Percentiles rank a stretch among this genome's conserved stretches.
Conservation (phyloP, 495 filamentous ascomycete genomes). For the Neurospora discreta region DNA sequence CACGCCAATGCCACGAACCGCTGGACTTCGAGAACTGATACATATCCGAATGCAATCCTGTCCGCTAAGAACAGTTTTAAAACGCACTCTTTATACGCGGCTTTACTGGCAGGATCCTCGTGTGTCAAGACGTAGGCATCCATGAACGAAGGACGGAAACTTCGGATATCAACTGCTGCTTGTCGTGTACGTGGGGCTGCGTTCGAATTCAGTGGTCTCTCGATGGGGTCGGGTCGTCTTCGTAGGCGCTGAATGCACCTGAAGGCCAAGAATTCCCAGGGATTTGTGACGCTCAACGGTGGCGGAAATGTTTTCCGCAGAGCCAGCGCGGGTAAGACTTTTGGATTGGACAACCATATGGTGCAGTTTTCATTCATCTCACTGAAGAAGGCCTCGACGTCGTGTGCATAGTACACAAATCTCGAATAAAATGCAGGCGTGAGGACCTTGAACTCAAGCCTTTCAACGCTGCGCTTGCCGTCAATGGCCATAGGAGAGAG, state of each 20-base stretch:
- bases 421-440: slow-evolving; percentile 51
- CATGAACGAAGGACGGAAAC: slow-evolving; percentile 31
- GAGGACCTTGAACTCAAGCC: slow-evolving; percentile 40
- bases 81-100: slow-evolving; percentile 19
- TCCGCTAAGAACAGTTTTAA: slow-evolving; percentile 28
- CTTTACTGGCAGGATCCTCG: slow-evolving; percentile 11
- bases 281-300: slow-evolving; percentile 15
- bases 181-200: background rate
- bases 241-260: slow-evolving; percentile 28
- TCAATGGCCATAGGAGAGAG: slow-evolving; percentile 17
- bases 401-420: slow-evolving; percentile 41
- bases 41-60: slow-evolving; percentile 18
- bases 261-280: slow-evolving; percentile 24
- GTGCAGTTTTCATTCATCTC: slow-evolving; percentile 42
- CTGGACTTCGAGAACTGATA: slow-evolving; percentile 17
- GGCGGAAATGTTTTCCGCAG: slow-evolving; percentile 18
- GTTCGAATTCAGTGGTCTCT: slow-evolving; percentile 22
- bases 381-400: slow-evolving; percentile 38
- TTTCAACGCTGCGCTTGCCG: slow-evolving; percentile 4
- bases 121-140: slow-evolving; percentile 29
- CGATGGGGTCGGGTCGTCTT: slow-evolving; percentile 21
- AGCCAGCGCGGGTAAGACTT: slow-evolving; percentile 31
- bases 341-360: slow-evolving; percentile 37
- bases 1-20: slow-evolving; percentile 13
- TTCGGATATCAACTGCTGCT: slow-evolving; percentile 19